Evolutionary conservation across 371 early-diverging fungal species (phyloP), one percentile per base, ranked within the genome.

Genomic region (Circinella umbellata): DNA sequence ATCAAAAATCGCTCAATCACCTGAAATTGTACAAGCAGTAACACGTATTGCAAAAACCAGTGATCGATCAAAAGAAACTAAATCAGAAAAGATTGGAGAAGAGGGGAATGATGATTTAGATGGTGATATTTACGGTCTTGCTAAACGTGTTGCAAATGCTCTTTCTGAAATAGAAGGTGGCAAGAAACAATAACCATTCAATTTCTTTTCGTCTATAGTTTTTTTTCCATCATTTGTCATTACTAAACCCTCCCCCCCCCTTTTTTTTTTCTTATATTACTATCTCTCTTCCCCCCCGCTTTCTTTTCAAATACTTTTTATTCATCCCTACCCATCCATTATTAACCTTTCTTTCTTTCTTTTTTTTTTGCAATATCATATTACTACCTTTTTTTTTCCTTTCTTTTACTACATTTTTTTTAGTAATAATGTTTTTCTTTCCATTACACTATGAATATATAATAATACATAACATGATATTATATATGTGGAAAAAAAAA

Each of bases 111-210:
- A 77, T 37, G 84, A 84, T n/a, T 61, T 71, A 63, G 84, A 84
- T 47, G 79, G 78, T 13, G 80, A 84, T 35, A 80, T 84, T 39
- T 73, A 77, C 64, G 78, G 67, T n/a, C 62, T 84, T 8, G 82
- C 84, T 37, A 78, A 79, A 63, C 72, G 80, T 42, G 84, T 84
- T n/a, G 61, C 68, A 34, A 68, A 61, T 38, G 71, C 64, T 34
- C 64, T 81, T 53, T 67, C 70, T 60, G 63, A 75, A 20, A 62
- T 67, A 27, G 64, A 49, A 65, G 20, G 11, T 27, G 59, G 49
- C 54, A 71, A 46, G 47, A 54, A 65, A 65, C 61, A 68, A 10
- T 54, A 51, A 27, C 8, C 51, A 51, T 5, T 13, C 51, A n/a
- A 42, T 9, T 39, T 39, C 39, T n/a, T n/a, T n/a, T 27, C 51